These are phyloP conservation scores for Salix suchowensis DNA, from an alignment of 345 rosid genomes.

Conservation along the genomic window DNA sequence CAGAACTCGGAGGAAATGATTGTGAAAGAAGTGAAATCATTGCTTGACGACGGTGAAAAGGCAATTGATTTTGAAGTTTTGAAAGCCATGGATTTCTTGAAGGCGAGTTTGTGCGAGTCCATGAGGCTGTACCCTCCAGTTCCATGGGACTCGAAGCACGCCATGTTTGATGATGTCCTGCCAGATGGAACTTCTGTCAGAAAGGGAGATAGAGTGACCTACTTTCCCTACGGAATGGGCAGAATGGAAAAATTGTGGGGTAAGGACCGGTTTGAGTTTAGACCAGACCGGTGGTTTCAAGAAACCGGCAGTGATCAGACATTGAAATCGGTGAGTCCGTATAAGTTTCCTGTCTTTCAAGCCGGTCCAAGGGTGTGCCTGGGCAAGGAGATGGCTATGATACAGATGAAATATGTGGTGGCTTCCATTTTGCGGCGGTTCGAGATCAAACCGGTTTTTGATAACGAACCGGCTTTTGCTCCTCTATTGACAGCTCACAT, in stretches of 20 bases:
- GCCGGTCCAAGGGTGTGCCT: constrained; percentile 77
- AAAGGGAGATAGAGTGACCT: constrained; percentile 28
- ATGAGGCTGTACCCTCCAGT: constrained; percentile 34
- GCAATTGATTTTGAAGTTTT: constrained; percentile 8
- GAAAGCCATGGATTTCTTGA: constrained; percentile 24
- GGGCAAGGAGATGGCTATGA: constrained; percentile 72
- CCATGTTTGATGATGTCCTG: constrained; percentile 15
- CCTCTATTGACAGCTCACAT: constrained; percentile 31
- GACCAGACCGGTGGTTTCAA: constrained; percentile 29
- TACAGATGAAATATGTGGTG: constrained; percentile 61
- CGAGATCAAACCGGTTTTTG: constrained; percentile 16
- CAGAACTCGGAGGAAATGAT: constrained; percentile 13
- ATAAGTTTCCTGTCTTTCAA: constrained; percentile 61
- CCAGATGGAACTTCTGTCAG: constrained; percentile 28
- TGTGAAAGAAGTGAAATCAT: not conserved
- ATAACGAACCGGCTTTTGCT: constrained; percentile 15
- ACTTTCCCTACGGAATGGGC: constrained; percentile 33
- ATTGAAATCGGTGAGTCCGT: constrained; percentile 30
- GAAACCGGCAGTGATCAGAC: not conserved
- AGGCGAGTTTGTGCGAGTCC: constrained; percentile 27
- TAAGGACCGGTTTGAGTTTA: constrained; percentile 20
- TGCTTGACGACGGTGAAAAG: constrained; percentile 10
- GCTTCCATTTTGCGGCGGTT: constrained; percentile 34
- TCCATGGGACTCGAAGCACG: constrained; percentile 33
- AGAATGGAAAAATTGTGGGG: constrained; percentile 31